Percentiles rank a stretch among this genome's conserved stretches.
Conservation (phyloP, 2,329 filamentous ascomycete genomes). For the Penicillium occitanis region DNA sequence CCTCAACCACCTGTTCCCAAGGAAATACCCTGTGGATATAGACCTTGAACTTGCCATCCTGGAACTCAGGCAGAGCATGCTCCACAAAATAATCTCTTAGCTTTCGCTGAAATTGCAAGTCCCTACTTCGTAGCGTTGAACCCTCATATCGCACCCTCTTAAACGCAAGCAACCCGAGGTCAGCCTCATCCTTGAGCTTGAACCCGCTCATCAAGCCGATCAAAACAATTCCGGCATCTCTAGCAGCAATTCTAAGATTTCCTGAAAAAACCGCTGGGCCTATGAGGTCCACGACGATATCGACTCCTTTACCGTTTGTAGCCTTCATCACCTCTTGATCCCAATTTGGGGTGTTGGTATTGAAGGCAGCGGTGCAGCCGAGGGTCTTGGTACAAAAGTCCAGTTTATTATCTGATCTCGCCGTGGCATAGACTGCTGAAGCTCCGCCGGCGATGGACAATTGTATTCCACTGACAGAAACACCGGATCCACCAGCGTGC, state of each 20-base stretch:
- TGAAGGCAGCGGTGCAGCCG: no score
- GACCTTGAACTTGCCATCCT: background rate
- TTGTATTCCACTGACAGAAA: no score
- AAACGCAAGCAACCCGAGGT: background rate
- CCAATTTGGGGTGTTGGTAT: no score
- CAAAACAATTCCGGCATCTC: background rate
- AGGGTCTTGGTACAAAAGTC: no score
- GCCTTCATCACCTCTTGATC: no score
- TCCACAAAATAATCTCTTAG: background rate
- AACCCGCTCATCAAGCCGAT: background rate
- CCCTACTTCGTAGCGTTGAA: background rate
- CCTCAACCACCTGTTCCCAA: background rate
- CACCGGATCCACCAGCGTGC: no score
- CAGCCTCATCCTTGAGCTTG: background rate
- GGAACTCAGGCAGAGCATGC: background rate
- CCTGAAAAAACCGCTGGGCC: background rate
- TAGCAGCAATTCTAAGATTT: background rate
- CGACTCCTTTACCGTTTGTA: no score
- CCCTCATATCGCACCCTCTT: background rate
- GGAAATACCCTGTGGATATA: background rate
- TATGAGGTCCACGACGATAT: background rate
- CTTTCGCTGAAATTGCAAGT: background rate
- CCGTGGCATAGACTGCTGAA: no score
- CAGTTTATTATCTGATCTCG: no score
- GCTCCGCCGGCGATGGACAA: no score